phyloP scores from a whole-genome alignment of 176 grass and related monocot genomes.

The Poa annua region DNA sequence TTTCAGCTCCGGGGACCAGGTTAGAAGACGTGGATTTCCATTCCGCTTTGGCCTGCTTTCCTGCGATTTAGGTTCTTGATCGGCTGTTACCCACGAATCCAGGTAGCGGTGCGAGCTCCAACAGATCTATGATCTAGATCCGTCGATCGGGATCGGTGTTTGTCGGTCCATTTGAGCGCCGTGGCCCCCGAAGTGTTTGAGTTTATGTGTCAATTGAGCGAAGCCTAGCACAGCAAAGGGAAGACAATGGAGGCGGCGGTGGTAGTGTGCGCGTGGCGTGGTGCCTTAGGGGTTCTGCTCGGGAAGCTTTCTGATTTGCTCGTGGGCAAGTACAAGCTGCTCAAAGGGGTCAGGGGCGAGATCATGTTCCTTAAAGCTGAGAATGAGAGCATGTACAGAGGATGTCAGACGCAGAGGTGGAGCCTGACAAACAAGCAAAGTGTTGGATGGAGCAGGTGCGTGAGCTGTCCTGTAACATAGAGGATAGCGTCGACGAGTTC shows the following conservation, averaged over 20 bases:
- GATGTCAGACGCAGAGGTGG: constrained; percentile 18
- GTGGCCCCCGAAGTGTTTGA: background rate
- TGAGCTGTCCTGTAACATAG: constrained; percentile 24
- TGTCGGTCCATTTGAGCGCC: background rate
- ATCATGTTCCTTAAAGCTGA: constrained; percentile 28
- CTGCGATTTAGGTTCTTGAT: background rate
- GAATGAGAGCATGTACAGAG: constrained; percentile 17
- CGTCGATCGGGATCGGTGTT: background rate
- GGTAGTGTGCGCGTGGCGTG: background rate
- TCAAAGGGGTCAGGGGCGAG: background rate
- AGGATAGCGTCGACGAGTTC: constrained; percentile 22
- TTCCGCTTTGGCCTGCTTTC: background rate
- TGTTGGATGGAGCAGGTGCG: constrained; percentile 4
- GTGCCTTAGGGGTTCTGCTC: background rate
- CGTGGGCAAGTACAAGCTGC: constrained; percentile 7
- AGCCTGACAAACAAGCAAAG: constrained; percentile 3
- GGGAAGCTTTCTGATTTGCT: constrained; percentile 9
- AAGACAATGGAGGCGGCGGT: background rate
- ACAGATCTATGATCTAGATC: too few species aligned
- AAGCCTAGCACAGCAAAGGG: background rate
- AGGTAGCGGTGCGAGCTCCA: too few species aligned
- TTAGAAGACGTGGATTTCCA: background rate
- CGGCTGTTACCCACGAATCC: too few species aligned
- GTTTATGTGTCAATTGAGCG: background rate
- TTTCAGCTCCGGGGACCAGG: background rate